Percentiles rank a stretch among this genome's conserved stretches.
These are phyloP conservation scores for Amphicarpaea edgeworthii DNA, from an alignment of 306 rosid species.

Conservation along the genomic window DNA sequence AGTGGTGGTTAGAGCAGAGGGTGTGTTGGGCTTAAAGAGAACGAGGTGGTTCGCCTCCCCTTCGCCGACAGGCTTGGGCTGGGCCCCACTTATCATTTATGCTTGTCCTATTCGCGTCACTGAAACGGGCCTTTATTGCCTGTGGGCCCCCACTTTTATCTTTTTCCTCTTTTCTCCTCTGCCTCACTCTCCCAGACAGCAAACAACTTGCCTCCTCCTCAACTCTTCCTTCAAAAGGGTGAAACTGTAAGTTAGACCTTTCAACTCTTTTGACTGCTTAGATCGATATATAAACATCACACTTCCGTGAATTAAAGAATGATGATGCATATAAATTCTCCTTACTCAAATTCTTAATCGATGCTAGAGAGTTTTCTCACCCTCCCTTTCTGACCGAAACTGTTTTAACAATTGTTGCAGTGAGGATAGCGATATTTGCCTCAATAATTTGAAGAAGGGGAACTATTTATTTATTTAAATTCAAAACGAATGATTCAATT, in stretches of 20 bases:
- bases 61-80: constrained; percentile 52
- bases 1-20: constrained; percentile 21
- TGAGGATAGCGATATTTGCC: constrained; percentile 26
- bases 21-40: constrained; percentile 50
- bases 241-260: no score
- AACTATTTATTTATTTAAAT: constrained; percentile 16
- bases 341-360: no score
- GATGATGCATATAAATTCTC: no score
- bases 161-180: constrained; percentile 18
- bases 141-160: constrained; percentile 35
- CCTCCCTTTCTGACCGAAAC: background rate
- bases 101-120: constrained; percentile 39
- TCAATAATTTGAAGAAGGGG: background rate
- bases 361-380: background rate
- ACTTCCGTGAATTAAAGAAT: no score
- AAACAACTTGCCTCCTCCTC: background rate
- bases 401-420: constrained; percentile 6
- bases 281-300: no score
- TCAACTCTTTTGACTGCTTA: no score
- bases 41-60: constrained; percentile 53
- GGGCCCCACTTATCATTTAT: constrained; percentile 50
- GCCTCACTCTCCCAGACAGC: constrained; percentile 12
- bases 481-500: background rate
- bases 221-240: no score
- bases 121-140: constrained; percentile 35